phyloP scores from a whole-genome alignment of 1,139 yeast species.

The Yamadazyma taylorii region DNA sequence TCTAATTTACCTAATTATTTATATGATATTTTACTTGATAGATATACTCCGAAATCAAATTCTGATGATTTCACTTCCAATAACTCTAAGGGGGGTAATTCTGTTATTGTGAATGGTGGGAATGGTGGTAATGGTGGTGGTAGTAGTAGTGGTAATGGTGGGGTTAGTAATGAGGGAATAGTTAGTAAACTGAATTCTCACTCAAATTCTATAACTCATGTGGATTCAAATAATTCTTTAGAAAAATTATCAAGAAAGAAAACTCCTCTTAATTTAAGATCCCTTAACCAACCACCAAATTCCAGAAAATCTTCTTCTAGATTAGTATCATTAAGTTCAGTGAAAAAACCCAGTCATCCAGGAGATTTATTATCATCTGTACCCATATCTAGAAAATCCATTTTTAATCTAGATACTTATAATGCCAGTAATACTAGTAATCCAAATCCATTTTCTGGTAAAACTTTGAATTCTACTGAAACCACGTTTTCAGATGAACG shows the following conservation, averaged over 20 bases:
- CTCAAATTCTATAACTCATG: neutral
- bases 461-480: slow-evolving; percentile 15
- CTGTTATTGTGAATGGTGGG: too few relatives aligned
- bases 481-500: slow-evolving; percentile 54
- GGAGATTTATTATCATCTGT: slow-evolving; percentile 85
- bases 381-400: slow-evolving; percentile 61
- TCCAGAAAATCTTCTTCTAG: slow-evolving; percentile 41
- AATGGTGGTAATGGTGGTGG: too few relatives aligned
- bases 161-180: neutral
- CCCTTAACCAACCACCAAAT: slow-evolving; percentile 3
- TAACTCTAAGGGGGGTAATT: slow-evolving; percentile 1
- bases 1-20: slow-evolving; percentile 58
- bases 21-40: slow-evolving; percentile 55
- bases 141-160: too few relatives aligned
- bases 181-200: neutral
- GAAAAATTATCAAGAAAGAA: slow-evolving; percentile 9
- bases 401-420: slow-evolving; percentile 18
- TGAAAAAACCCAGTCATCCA: slow-evolving; percentile 63
- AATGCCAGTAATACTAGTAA: slow-evolving; percentile 2
- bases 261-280: slow-evolving; percentile 6
- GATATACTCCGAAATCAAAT: slow-evolving; percentile 13
- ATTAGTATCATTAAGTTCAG: slow-evolving; percentile 64
- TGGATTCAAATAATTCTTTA: slow-evolving; percentile 6
- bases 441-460: slow-evolving; percentile 2
- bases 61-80: neutral